A percentile compares a stretch with the other conserved stretches of the same genome.
Conservation (phyloP, 495 filamentous ascomycete species). For the Parachaetomium inaequale region DNA sequence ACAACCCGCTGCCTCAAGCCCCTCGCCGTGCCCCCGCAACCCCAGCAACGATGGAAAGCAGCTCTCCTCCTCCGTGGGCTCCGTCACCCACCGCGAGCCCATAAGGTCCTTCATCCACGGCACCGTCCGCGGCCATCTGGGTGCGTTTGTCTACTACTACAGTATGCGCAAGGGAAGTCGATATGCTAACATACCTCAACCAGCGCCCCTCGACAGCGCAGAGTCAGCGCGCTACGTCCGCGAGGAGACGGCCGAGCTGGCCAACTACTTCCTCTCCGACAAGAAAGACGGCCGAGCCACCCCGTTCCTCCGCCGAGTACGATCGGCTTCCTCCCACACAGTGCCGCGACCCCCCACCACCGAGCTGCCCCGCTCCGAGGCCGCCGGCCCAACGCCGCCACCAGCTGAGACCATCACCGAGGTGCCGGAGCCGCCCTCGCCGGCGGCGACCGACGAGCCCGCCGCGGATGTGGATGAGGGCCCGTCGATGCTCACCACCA, state of each 20-base stretch:
- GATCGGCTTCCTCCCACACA: slow-evolving; percentile 31
- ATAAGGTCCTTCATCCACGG: slow-evolving; percentile 77
- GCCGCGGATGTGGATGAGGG: slow-evolving; percentile 40
- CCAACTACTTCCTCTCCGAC: slow-evolving; percentile 76
- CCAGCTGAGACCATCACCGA: slow-evolving; percentile 53
- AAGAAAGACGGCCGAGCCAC: slow-evolving; percentile 42
- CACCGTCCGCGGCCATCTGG: slow-evolving; percentile 60
- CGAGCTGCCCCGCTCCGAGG: slow-evolving; percentile 17
- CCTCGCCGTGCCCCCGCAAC: slow-evolving; percentile 9
- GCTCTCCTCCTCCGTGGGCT: slow-evolving; percentile 42
- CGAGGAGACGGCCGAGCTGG: slow-evolving; percentile 87
- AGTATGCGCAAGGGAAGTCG: slow-evolving; percentile 5
- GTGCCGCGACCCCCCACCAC: slow-evolving; percentile 4
- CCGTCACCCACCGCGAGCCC: slow-evolving; percentile 56
- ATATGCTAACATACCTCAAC: neutral
- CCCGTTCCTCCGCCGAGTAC: slow-evolving; percentile 40
- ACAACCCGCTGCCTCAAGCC: slow-evolving; percentile 19
- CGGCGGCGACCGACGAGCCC: slow-evolving; percentile 29
- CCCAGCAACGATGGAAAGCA: slow-evolving; percentile 27
- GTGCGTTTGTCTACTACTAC: slow-evolving; percentile 42
- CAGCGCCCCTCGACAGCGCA: slow-evolving; percentile 57
- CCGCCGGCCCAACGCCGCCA: slow-evolving; percentile 8
- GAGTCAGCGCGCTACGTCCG: slow-evolving; percentile 75
- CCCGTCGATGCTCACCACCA: slow-evolving; percentile 59
- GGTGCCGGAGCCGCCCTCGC: slow-evolving; percentile 57